A percentile compares a stretch with the other conserved stretches of the same genome.
Evolutionary conservation across 2,329 filamentous ascomycete species (phyloP).

Genomic region (Arthrobotrys musiformis): DNA sequence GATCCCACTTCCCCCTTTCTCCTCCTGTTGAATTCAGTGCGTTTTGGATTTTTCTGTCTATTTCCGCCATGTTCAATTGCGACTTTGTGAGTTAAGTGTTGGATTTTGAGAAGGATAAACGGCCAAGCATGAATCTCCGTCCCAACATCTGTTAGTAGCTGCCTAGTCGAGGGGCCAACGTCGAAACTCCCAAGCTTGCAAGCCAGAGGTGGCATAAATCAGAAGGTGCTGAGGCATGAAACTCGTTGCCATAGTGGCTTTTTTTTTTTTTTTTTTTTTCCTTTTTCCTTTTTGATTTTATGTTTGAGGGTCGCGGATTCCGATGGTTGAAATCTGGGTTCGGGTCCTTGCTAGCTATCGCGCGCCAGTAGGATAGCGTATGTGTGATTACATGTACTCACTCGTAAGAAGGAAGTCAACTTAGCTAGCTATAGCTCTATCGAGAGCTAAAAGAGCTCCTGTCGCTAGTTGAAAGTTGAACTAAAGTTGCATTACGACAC

Average conservation of each 20-base stretch:
- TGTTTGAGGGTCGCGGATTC: too few species aligned
- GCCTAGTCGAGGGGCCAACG: conserved; percentile 11
- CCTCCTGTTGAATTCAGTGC: neutral
- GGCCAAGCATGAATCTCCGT: neutral
- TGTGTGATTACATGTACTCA: too few species aligned
- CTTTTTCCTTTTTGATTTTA: too few species aligned
- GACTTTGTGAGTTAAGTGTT: neutral
- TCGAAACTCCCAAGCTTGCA: neutral
- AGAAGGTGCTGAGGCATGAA: too few species aligned
- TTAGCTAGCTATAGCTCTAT: neutral
- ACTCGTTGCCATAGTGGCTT: too few species aligned
- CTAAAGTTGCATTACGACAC: neutral
- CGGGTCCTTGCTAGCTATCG: neutral
- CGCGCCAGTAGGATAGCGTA: too few species aligned
- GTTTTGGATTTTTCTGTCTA: too few species aligned
- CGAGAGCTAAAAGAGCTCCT: neutral
- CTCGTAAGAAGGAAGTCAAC: neutral
- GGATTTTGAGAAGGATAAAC: neutral
- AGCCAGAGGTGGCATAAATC: too few species aligned
- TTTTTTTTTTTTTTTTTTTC: too few species aligned
- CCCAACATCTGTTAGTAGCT: conserved; percentile 6
- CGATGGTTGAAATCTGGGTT: too few species aligned
- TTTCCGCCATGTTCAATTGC: neutral
- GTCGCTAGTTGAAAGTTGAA: neutral
- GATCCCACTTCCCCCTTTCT: neutral